phyloP scores from a whole-genome alignment of 768 basidiomycete species.

The Royoungia palumana region DNA sequence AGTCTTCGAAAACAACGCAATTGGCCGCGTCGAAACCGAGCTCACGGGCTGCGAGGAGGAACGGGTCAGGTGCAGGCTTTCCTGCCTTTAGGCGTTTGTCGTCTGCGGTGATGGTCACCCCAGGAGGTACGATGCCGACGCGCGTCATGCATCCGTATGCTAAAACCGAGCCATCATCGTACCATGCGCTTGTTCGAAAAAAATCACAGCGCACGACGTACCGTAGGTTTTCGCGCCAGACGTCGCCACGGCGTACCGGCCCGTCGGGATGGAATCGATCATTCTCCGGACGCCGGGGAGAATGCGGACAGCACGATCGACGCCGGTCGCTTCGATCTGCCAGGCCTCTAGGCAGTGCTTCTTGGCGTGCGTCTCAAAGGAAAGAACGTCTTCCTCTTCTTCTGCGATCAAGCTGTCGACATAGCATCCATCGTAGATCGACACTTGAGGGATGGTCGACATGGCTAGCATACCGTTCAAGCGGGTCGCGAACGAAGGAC shows the following conservation, averaged over 20 bases:
- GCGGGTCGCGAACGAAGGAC: constrained; percentile 46
- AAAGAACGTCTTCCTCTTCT: constrained; percentile 34
- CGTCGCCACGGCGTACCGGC: constrained; percentile 70
- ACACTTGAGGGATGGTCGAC: constrained; percentile 32
- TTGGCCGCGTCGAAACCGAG: constrained; percentile 53
- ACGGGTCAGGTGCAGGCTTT: constrained; percentile 61
- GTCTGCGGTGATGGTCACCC: constrained; percentile 72
- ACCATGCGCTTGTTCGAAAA: no score
- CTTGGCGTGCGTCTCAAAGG: constrained; percentile 25
- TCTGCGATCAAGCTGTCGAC: constrained; percentile 31
- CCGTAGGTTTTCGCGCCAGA: constrained; percentile 71
- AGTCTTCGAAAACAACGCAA: constrained; percentile 81
- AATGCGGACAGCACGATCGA: constrained; percentile 65
- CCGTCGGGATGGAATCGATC: constrained; percentile 62
- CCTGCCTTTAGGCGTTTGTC: constrained; percentile 68
- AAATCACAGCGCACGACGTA: no score
- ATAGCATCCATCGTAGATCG: constrained; percentile 19
- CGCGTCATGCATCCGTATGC: constrained; percentile 68
- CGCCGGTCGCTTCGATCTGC: constrained; percentile 52
- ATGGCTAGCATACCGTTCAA: constrained; percentile 40
- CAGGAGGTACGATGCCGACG: constrained; percentile 64
- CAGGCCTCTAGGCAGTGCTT: constrained; percentile 44
- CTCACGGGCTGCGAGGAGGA: constrained; percentile 58
- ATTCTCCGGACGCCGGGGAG: constrained; percentile 66
- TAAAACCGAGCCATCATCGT: constrained; percentile 15